Evolutionary conservation across 306 rosid species (phyloP), one percentile per base, ranked within the genome.

Genomic region (Cucumis cinereus): DNA sequence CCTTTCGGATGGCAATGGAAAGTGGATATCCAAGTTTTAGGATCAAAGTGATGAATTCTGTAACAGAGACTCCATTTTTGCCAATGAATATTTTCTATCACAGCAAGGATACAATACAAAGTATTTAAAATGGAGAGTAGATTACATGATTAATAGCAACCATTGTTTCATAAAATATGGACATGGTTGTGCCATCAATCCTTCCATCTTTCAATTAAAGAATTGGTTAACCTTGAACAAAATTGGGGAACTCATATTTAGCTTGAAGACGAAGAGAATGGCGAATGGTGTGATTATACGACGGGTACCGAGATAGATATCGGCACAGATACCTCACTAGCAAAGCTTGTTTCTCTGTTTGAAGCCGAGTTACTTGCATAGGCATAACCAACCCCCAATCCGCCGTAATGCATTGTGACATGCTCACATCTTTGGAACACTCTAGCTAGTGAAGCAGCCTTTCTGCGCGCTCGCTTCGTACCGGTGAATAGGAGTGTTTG

Each of bases 401-500:
- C 96, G 35, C 96, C 96, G 78, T 81, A 91, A 85, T 88, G 96
- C 77, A 86, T 19, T 77, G 90, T 20, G 12, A 90, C 82, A 79
- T 79, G 71, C 81, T 91, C 93, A 33, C 90, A 83, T 82, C 97
- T 89, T 77, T 90, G 97, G 75, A 93, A 93, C 77, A 91, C 97
- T 82, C 96, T 85, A 19, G 94, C 94, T 50, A 93, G 94, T 41
- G 98, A 93, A 6, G 98, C 98, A 26, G 98, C 98, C 88, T 93
- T 93, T 76, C 98, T 81, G 80, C 97, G 87, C 8, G 98, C 98
- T 23, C 98, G 84, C 73, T 91, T 93, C 43, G 98, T 93, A 14
- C 98, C 98, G 0, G 98, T 93, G 62, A 90, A 93, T 35, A 90
- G 79, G 72, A 93, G 84, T 43, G 87, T 80, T 84, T 91, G 98